Base-by-base conservation (phyloP, 495 filamentous ascomycete genomes). In the Penicillium paradoxum region DNA sequence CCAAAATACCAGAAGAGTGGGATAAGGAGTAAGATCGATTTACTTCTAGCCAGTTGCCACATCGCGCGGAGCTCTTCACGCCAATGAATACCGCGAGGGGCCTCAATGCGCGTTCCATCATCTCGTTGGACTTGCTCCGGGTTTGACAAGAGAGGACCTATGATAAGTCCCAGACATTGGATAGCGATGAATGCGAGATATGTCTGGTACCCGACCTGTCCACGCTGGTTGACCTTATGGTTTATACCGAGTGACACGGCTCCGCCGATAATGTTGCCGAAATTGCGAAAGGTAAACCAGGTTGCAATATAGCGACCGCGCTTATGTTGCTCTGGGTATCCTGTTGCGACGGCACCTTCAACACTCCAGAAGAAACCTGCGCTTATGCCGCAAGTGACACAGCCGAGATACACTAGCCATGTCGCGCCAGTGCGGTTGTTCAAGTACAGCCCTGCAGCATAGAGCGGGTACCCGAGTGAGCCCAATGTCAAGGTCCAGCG, bases 181-280 rank as follows among this genome's bases (percentile, higher is more conserved):
- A 82, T 61, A 0, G 69, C 73, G 34, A 82, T 79, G 40, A 84
- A 69, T 17, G 73, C 67, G 0, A 81, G 68, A 39, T 81, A 82
- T 0, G 77, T 78, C 17, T 69, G 59, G 45, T 77, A 78, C 0
- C 72, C 72, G 0, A 83, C 77, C 52, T 81, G 75, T 5, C 80
- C 80, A 2, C 69, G 67, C 1, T 68, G 63, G 33, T 73, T 67
- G 1, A 67, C 55, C n/a, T 65, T 54, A 18, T 67, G 69, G 58
- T 84, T 84, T n/a, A 84, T 60, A 0, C 64, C 75, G 0, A 84
- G 72, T 22, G 75, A 70, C 45, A 82, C 79, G 5, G 79, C 76
- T 1, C 73, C 71, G 4, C 79, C 81, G 45, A 84, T 73, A 14
- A 83, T 63, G 27, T 79, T 74, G 0, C 81, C 80, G 1, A 79